Conservation (phyloP, 2,329 filamentous ascomycete genomes). For the Myriosclerotinia duriaeana region DNA sequence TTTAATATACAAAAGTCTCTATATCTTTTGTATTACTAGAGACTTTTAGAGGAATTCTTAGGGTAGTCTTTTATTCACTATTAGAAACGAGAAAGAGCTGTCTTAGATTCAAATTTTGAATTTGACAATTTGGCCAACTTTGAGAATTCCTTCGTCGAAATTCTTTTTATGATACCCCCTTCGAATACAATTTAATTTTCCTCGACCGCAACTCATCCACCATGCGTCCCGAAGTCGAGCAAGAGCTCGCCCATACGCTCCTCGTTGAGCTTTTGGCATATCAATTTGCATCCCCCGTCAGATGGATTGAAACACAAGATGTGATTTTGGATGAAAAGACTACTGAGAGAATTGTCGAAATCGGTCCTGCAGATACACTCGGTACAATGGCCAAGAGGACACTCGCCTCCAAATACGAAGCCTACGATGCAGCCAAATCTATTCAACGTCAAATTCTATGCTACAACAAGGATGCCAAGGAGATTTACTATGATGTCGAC, state of each 20-base stretch:
- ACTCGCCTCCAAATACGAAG: slow-evolving; percentile 94
- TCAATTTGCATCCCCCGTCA: slow-evolving; percentile 96
- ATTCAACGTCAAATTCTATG: slow-evolving; percentile 96
- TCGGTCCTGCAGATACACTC: slow-evolving; percentile 93
- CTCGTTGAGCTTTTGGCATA: slow-evolving; percentile 98
- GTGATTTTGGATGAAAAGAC: slow-evolving; percentile 95
- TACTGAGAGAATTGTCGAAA: slow-evolving; percentile 95
- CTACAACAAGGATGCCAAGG: slow-evolving; percentile 99
- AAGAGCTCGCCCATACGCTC: slow-evolving; percentile 97
- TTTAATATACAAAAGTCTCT: slow-evolving; percentile 9
- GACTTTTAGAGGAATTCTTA: slow-evolving; percentile 17
- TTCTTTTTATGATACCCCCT: slow-evolving; percentile 27
- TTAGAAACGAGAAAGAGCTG: slow-evolving; percentile 7
- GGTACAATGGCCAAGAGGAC: slow-evolving; percentile 98
- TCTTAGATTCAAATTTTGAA: slow-evolving; percentile 13
- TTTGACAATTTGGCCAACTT: slow-evolving; percentile 10
- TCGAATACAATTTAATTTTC: slow-evolving; percentile 27
- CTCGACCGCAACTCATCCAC: slow-evolving; percentile 44
- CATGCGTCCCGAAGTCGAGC: slow-evolving; percentile 98
- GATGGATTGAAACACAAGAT: slow-evolving; percentile 99
- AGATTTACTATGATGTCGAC: slow-evolving; percentile 99
- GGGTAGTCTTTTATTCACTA: slow-evolving; percentile 13
- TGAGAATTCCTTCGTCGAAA: slow-evolving; percentile 12
- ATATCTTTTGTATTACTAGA: slow-evolving; percentile 21
- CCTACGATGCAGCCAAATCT: slow-evolving; percentile 94